These are phyloP conservation scores for Grosmannia serpens DNA, from an alignment of 2,329 filamentous ascomycete species.

Conservation along the genomic window DNA sequence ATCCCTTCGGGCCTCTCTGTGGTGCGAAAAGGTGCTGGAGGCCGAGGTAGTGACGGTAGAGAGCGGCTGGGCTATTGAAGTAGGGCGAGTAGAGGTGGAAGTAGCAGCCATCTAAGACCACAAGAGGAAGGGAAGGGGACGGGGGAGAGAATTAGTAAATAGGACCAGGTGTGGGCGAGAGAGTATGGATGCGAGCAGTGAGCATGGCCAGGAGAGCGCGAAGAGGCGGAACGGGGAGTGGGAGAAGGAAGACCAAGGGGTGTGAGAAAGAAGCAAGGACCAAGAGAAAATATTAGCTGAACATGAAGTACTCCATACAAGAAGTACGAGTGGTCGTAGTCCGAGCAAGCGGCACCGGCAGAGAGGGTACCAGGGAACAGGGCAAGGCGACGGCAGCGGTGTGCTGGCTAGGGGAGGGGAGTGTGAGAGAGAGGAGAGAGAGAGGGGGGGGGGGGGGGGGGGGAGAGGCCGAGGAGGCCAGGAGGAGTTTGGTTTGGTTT, in stretches of 20 bases:
- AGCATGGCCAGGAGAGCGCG: neutral
- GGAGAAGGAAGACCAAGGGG: neutral
- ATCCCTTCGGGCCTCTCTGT: conserved; percentile 6
- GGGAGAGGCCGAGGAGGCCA: neutral
- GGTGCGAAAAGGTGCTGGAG: neutral
- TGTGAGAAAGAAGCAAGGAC: neutral
- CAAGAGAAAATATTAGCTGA: neutral
- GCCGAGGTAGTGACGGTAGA: conserved; percentile 1
- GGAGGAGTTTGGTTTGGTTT: neutral
- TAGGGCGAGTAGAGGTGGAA: conserved; percentile 19
- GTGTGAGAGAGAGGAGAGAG: neutral
- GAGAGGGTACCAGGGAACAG: neutral
- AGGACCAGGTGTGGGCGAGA: neutral
- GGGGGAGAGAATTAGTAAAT: conserved; percentile 5
- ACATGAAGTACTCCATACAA: neutral
- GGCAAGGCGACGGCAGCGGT: neutral
- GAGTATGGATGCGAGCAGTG: neutral
- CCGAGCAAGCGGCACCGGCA: neutral
- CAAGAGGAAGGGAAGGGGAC: neutral
- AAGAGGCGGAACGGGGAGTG: neutral
- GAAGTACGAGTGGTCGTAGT: too few relatives aligned
- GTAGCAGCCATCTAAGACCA: conserved; percentile 33
- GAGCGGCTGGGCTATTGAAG: conserved; percentile 15
- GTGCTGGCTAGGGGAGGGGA: neutral
- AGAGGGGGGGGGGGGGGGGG: neutral